phyloP scores from a whole-genome alignment of 768 basidiomycete genomes.

The Podaxis sp. region DNA sequence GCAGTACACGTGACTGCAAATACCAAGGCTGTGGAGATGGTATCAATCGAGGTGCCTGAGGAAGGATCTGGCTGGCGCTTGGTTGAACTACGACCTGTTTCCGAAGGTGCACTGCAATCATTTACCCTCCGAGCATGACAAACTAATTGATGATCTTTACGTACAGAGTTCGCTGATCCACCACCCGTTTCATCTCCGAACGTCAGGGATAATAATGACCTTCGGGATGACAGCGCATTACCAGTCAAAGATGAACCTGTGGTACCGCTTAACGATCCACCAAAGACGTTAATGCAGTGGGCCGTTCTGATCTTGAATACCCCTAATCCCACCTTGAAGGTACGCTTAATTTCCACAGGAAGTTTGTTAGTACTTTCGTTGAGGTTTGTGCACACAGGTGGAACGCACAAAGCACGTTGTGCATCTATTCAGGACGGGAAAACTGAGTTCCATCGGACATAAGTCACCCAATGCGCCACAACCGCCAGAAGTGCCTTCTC shows the following conservation, averaged over 20 bases:
- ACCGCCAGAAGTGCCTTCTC: conserved; percentile 64
- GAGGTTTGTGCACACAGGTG: conserved; percentile 38
- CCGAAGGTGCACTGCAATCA: conserved; percentile 50
- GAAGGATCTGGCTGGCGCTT: conserved; percentile 57
- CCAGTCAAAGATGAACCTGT: conserved; percentile 40
- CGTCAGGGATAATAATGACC: conserved; percentile 1
- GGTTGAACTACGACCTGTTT: conserved; percentile 69
- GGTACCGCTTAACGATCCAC: conserved; percentile 48
- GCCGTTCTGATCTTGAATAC: conserved; percentile 80
- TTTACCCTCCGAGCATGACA: neutral
- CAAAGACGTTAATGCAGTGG: conserved; percentile 75
- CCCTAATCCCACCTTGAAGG: conserved; percentile 47
- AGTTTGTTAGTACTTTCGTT: neutral
- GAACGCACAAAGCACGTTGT: conserved; percentile 71
- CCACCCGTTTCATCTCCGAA: conserved; percentile 36
- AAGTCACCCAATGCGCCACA: conserved; percentile 44
- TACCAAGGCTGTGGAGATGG: conserved; percentile 39
- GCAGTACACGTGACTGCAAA: conserved; percentile 48
- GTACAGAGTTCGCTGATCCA: conserved; percentile 66
- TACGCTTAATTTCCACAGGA: neutral
- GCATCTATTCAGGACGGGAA: conserved; percentile 65
- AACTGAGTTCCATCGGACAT: conserved; percentile 67
- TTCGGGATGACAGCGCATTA: conserved; percentile 14
- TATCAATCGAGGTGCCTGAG: conserved; percentile 63
- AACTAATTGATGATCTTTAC: neutral